Evolutionary conservation across 306 rosid species (phyloP).

Genomic region (Hylodesmum podocarpum): DNA sequence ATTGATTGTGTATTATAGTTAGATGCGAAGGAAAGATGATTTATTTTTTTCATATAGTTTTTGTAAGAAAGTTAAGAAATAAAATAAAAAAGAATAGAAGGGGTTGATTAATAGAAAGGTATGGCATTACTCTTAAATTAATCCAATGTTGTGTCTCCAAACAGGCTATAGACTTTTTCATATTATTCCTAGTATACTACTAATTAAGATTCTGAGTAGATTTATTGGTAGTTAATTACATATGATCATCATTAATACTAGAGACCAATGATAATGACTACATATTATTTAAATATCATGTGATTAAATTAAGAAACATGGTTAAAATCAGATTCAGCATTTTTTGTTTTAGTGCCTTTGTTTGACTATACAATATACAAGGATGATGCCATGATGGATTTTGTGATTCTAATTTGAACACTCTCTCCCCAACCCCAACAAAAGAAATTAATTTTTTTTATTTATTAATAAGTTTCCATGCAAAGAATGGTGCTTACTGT

Average conservation of each 20-base stretch:
- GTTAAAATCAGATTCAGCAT: not conserved
- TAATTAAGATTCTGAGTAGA: not conserved
- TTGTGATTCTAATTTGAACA: not conserved
- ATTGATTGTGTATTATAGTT: too few species aligned
- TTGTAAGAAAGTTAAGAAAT: too few species aligned
- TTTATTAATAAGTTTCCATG: not conserved
- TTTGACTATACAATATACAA: not conserved
- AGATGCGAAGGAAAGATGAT: too few species aligned
- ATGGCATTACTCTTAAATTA: too few species aligned
- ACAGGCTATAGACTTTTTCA: not conserved
- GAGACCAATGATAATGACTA: not conserved
- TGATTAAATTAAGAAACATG: constrained; percentile 18
- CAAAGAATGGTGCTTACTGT: not conserved
- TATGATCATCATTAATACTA: not conserved
- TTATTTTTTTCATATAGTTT: too few species aligned
- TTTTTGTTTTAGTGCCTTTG: not conserved
- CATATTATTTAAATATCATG: not conserved
- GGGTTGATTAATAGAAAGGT: too few species aligned
- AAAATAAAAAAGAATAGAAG: too few species aligned
- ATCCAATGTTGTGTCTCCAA: not conserved
- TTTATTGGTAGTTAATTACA: not conserved
- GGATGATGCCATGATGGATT: not conserved
- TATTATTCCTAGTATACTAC: not conserved
- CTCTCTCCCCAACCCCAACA: not conserved
- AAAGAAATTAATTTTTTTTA: not conserved